Conservation (phyloP, 1,139 yeast genomes). For the Scheffersomyces lignicola region DNA sequence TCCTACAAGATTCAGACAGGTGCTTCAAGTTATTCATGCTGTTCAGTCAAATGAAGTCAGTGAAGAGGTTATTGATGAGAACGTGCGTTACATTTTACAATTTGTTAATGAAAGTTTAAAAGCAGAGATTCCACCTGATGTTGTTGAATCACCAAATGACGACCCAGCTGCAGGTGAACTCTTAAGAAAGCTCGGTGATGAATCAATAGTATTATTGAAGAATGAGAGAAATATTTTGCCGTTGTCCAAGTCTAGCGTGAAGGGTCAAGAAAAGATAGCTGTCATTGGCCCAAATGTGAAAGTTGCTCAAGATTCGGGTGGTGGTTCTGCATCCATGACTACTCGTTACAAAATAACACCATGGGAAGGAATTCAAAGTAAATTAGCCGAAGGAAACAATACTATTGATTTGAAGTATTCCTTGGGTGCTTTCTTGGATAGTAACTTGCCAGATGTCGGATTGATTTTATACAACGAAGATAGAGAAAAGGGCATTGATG, state of each 20-base stretch:
- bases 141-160: conserved; percentile 38
- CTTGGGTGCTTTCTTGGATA: conserved; percentile 33
- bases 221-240: conserved; percentile 48
- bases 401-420: conserved; percentile 21
- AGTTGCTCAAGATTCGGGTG: conserved; percentile 34
- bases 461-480: conserved; percentile 15
- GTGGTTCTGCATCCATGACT: conserved; percentile 37
- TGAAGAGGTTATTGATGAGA: conserved; percentile 36
- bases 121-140: conserved; percentile 43
- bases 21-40: conserved; percentile 36
- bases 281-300: conserved; percentile 40
- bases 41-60: conserved; percentile 32
- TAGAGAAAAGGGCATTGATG: conserved; percentile 41
- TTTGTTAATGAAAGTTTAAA: conserved; percentile 44
- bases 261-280: conserved; percentile 26
- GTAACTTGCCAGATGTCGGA: conserved; percentile 31
- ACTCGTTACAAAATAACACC: conserved; percentile 33
- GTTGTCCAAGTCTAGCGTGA: conserved; percentile 21
- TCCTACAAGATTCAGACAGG: conserved; percentile 48
- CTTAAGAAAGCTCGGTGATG: conserved; percentile 50
- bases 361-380: conserved; percentile 29
- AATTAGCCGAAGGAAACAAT: conserved; percentile 23
- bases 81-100: conserved; percentile 46
- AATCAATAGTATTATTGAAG: conserved; percentile 52
- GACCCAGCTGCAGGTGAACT: conserved; percentile 44